Evolutionary conservation across 78 protist species (phyloP), one percentile per base, ranked within the genome.

Genomic region (Dictyostelium citrinum): DNA sequence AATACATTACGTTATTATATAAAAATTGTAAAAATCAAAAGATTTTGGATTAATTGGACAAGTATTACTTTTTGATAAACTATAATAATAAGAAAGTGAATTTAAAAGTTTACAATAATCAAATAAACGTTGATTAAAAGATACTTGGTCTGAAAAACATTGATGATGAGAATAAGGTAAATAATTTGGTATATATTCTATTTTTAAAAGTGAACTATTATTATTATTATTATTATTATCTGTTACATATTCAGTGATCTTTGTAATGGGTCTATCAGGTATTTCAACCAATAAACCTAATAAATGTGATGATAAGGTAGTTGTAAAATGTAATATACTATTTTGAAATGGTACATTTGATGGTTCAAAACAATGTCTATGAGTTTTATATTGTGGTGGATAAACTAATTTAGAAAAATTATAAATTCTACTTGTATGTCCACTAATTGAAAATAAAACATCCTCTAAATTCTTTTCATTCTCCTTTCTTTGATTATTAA

Each of bases 311-410:
- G 75, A 67, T 29, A 67, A 29, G 29, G 7, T 29, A 2, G 41
- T 67, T 12, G 39, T 67, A 3, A 12, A 67, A 67, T 24, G n/a
- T 24, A 67, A 12, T 1, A 67, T 67, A 67, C 75, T 67, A 24
- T 27, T 29, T 67, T 24, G 9, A 67, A 29, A 67, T 10, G 35
- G 22, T 31, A 67, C 31, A 24, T 60, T 24, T 9, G 39, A 27
- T 67, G 75, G 75, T 29, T 67, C 75, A 29, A 67, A 67, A 29
- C 75, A 67, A 67, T 67, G 35, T 67, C 75, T 67, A 29, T 67
- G 75, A 2, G 75, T 11, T 14, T 3, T 24, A 29, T 67, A 67
- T 29, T 67, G 16, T 0, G 12, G 9, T 60, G 29, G 24, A 31
- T 67, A 29, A 11, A 67, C 22, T 67, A 67, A 29, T 67, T 67